Base-by-base conservation (phyloP, 768 basidiomycete genomes). In the Pisolithus microcarpus region DNA sequence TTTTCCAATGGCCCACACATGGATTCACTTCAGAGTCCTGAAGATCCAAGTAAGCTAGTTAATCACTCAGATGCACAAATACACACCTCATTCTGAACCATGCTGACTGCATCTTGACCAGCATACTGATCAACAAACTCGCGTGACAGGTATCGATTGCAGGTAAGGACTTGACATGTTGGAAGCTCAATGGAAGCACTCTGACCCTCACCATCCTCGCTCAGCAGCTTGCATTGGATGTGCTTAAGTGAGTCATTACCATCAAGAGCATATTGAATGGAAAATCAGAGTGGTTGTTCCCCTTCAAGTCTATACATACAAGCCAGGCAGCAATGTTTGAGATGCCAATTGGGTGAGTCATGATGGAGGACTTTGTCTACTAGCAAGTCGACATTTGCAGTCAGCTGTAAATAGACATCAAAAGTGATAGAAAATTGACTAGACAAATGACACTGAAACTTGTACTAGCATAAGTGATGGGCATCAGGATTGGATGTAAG, bases 391-490 rank as follows among this genome's bases (percentile, higher is more conserved):
- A 71, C 59, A 0, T 3, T 9, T 0, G 54, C 49, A 0, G 48
- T 48, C 3, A 74, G 64, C 0, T 48, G 23, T 8, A 75, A 62
- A 52, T 72, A 75, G 0, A 65, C 44, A 48, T 75, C 71, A 49
- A 68, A 72, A 65, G 57, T 0, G 62, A 54, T 65, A 70, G 43
- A 4, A 38, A 43, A 42, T 46, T 36, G 23, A 19, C 38, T 7
- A 45, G 23, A 42, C 18, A 18, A 42, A 42, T 42, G 10, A 11
- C 4, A 19, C 16, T 23, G 40, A 21, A 42, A 42, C 21, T 18
- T 19, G 10, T 30, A 30, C 28, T 30, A 7, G 28, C 28, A 7
- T 7, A 30, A 30, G 28, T 30, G 7, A 30, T 30, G 28, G 28
- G 28, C 28, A 30, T 30, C 28, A 30, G 28, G 28, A 30, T 30